Percentiles rank a stretch among this genome's conserved stretches.
phyloP scores from a whole-genome alignment of 352 stramenopile genomes.

The Pythium periplocum region DNA sequence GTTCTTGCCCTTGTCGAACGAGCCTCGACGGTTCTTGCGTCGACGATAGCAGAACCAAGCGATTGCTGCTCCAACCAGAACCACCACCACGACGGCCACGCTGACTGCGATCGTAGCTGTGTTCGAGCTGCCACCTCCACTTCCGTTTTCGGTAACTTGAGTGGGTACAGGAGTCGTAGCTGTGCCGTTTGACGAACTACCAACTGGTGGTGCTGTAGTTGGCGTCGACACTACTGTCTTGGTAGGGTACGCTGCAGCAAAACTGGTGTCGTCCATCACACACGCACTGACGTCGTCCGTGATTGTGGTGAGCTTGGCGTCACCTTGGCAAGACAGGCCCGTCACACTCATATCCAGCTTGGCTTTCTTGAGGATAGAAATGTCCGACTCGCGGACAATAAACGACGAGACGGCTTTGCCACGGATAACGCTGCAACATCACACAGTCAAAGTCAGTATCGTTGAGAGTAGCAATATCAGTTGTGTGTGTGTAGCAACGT shows the following conservation, averaged over 20 bases:
- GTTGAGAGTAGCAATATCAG: too few relatives aligned
- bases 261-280: constrained; percentile 7
- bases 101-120: not conserved
- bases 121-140: not conserved
- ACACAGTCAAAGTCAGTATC: not conserved
- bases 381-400: constrained; percentile 10
- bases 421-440: constrained; percentile 5
- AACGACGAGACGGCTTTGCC: constrained; percentile 7
- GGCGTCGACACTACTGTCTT: not conserved
- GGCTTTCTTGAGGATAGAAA: constrained; percentile 7
- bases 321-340: constrained; percentile 2
- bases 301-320: constrained; percentile 1
- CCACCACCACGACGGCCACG: constrained; percentile 10
- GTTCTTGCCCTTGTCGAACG: not conserved
- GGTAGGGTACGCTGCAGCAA: constrained; percentile 5
- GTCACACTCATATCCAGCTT: constrained; percentile 1
- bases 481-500: constrained; percentile 1
- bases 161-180: not conserved
- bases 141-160: not conserved
- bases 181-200: not conserved
- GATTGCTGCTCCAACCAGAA: constrained; percentile 14
- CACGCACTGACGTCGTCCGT: not conserved
- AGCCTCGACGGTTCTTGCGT: not conserved
- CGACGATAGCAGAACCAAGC: not conserved
- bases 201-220: not conserved